Conservation (phyloP, 2,329 filamentous ascomycete species). For the Endothia cerciana region DNA sequence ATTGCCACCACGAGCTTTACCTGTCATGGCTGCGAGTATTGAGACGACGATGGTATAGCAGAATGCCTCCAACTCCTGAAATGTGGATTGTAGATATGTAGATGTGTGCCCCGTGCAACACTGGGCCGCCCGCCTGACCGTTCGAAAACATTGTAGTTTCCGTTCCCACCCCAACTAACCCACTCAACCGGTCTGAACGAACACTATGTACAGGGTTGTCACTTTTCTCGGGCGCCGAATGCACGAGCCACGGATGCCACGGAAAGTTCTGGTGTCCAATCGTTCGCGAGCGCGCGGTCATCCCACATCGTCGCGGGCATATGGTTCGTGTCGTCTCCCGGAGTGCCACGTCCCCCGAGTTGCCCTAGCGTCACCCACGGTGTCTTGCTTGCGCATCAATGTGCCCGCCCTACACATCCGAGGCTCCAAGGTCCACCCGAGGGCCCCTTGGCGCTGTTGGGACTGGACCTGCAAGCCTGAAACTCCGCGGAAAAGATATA, state of each 20-base stretch:
- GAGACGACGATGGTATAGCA: neutral
- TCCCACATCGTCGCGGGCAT: neutral
- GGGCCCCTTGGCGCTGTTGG: neutral
- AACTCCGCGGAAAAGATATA: neutral
- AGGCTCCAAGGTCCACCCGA: neutral
- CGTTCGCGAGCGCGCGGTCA: neutral
- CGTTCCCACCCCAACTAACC: neutral
- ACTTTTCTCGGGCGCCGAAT: neutral
- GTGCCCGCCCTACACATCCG: neutral
- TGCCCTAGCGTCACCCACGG: conserved; percentile 2
- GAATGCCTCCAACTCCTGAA: conserved; percentile 1
- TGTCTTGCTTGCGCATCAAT: neutral
- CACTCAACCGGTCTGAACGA: neutral
- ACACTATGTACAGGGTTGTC: neutral
- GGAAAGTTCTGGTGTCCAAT: neutral
- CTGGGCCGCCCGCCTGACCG: neutral
- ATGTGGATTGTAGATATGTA: neutral
- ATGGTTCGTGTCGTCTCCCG: conserved; percentile 1
- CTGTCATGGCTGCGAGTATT: neutral
- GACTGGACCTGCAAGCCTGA: neutral
- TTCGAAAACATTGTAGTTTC: neutral
- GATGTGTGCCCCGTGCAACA: neutral
- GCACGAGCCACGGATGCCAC: neutral
- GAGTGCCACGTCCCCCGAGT: neutral
- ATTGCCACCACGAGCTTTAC: neutral